Percentiles rank a stretch among this genome's conserved stretches.
Evolutionary conservation across 768 basidiomycete species (phyloP).

Genomic region (Dacryopinax primogenitus): DNA sequence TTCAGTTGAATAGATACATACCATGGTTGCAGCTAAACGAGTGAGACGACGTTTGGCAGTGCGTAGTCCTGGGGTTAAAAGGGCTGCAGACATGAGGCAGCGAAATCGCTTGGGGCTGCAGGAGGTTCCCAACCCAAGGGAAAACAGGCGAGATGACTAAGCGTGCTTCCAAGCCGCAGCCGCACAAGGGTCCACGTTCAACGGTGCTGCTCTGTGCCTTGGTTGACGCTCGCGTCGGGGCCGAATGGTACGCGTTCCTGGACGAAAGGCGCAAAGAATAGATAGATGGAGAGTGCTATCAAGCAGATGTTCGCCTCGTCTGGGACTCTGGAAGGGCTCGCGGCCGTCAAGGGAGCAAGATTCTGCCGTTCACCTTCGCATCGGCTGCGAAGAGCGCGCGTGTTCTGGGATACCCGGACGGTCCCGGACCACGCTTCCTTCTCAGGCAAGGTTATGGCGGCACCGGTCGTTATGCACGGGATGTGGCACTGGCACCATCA

Average conservation of each 20-base stretch:
- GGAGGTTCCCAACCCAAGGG: not conserved
- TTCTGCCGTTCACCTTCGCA: no score
- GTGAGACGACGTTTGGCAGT: slow-evolving; percentile 4
- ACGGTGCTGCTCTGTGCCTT: not conserved
- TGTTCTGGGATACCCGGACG: no score
- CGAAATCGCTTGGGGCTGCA: slow-evolving; percentile 1
- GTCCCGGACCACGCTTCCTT: no score
- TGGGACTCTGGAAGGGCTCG: not conserved
- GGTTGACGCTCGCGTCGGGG: not conserved
- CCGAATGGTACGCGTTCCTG: not conserved
- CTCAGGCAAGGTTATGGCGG: no score
- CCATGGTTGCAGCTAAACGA: slow-evolving; percentile 7
- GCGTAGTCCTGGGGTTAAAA: slow-evolving; percentile 4
- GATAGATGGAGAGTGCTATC: slow-evolving; percentile 10
- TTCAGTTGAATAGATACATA: not conserved
- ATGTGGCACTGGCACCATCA: no score
- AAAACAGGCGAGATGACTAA: not conserved
- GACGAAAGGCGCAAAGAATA: slow-evolving; percentile 11
- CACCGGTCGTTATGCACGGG: no score
- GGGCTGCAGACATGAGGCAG: not conserved
- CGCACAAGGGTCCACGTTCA: not conserved
- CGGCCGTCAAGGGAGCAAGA: not conserved
- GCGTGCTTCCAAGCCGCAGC: not conserved
- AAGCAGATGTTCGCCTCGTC: not conserved
- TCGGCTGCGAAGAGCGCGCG: no score